Evolutionary conservation across 2,329 filamentous ascomycete genomes (phyloP), one percentile per base, ranked within the genome.

Genomic region (Venturia aucupariae): DNA sequence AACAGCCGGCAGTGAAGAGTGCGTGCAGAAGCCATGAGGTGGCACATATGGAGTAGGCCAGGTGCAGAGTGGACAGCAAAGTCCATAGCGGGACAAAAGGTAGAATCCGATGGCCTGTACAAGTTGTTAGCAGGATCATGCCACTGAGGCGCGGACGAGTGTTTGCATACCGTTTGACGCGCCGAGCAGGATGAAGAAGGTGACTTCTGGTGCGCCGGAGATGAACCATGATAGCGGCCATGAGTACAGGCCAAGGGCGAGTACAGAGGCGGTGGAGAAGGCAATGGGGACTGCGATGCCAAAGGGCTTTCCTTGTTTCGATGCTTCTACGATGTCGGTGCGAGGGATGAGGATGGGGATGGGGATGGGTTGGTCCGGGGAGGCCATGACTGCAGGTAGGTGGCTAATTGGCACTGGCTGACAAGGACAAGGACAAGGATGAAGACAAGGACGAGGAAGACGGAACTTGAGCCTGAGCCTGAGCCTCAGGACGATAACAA

Each of bases 11-110:
- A 3, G 74, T 68, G 67, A 80, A 82, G 1, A 76, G 67, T 68
- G 75, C 76, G 64, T 79, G 78, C 0, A 83, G 73, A 0, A 83
- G 75, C 81, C 81, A 83, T 67, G 81, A 82, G 17, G 80, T 82
- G 15, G 80, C 74, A 57, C 74, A 76, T 13, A 82, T 71, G 2
- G 76, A 74, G 68, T 82, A 83, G 0, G 72, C 66, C 2, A 82
- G 69, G 66, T 82, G 81, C 32, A 82, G 67, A 0, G 76, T 77
- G 1, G 77, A 70, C 61, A 82, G 72, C 1, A 81, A 67, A 0
- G 78, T 75, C 79, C 80, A 82, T 2, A 82, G 68, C 1, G 79
- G 78, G 35, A 80, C 69, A 30, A 71, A 72, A 1, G 78, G 74
- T 13, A 82, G 67, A 22, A 82, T 73, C 17, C 80, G 75, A 35